Percentiles rank a stretch among this genome's conserved stretches.
Conservation (phyloP, 2,329 filamentous ascomycete species). For the Pseudogymnoascus sp. region DNA sequence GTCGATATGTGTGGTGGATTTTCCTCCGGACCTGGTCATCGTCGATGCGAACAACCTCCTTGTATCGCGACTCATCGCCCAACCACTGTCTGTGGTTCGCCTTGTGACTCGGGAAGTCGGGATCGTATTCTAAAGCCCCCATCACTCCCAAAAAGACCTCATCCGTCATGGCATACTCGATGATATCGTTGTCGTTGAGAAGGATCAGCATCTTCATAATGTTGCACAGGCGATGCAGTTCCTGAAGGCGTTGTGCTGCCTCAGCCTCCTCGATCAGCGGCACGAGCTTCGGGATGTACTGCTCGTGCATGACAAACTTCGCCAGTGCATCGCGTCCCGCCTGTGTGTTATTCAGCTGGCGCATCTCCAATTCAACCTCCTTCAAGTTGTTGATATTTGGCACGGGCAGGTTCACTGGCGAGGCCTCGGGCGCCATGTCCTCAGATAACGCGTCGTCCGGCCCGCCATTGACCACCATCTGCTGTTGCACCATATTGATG, state of each 20-base stretch:
- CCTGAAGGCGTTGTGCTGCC: constrained; percentile 76
- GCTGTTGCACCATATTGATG: constrained; percentile 75
- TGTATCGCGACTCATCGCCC: constrained; percentile 79
- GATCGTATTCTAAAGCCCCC: constrained; percentile 93
- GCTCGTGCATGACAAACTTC: constrained; percentile 76
- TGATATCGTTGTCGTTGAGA: constrained; percentile 89
- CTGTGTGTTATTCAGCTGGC: constrained; percentile 65
- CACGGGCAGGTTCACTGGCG: constrained; percentile 64
- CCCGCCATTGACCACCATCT: constrained; percentile 54
- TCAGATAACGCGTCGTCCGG: constrained; percentile 85
- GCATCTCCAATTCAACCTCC: constrained; percentile 80
- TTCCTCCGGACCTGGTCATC: constrained; percentile 75
- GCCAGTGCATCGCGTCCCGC: constrained; percentile 76
- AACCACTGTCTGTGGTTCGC: constrained; percentile 95
- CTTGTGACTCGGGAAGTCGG: constrained; percentile 95
- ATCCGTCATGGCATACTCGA: constrained; percentile 88
- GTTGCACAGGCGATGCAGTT: constrained; percentile 87
- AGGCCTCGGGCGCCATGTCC: constrained; percentile 66
- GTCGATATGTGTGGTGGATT: constrained; percentile 91
- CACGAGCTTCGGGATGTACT: constrained; percentile 81
- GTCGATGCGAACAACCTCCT: constrained; percentile 90
- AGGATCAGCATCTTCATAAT: constrained; percentile 97
- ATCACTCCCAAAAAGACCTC: constrained; percentile 85
- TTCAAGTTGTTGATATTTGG: constrained; percentile 74
- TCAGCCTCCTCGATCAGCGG: constrained; percentile 83